Evolutionary conservation across 2,329 filamentous ascomycete genomes (phyloP).

Genomic region (Fusarium sp.): DNA sequence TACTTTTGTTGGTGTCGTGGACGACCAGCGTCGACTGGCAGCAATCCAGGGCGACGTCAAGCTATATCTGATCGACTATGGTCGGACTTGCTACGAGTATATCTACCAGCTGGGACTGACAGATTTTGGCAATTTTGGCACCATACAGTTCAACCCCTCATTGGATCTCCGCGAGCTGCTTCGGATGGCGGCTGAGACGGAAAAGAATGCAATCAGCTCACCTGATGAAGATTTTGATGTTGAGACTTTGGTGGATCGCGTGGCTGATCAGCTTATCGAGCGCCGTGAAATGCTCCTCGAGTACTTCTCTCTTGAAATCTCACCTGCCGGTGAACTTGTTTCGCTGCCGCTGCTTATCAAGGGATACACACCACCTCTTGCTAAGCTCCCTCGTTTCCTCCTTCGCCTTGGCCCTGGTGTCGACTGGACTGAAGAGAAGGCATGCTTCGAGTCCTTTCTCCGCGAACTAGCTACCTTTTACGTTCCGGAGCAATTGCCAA

Average conservation of each 20-base stretch:
- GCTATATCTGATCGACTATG: slow-evolving; percentile 93
- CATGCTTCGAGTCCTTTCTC: slow-evolving; percentile 87
- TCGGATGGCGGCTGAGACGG: slow-evolving; percentile 75
- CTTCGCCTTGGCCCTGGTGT: slow-evolving; percentile 89
- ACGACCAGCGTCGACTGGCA: slow-evolving; percentile 85
- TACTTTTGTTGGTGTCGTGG: slow-evolving; percentile 93
- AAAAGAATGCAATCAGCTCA: slow-evolving; percentile 61
- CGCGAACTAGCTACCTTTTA: slow-evolving; percentile 90
- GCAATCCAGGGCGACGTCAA: slow-evolving; percentile 94
- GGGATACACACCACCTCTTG: slow-evolving; percentile 85
- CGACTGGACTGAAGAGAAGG: slow-evolving; percentile 85
- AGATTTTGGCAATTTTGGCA: slow-evolving; percentile 94
- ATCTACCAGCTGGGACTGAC: slow-evolving; percentile 96
- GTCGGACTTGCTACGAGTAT: slow-evolving; percentile 84
- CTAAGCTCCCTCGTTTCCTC: slow-evolving; percentile 89
- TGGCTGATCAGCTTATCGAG: slow-evolving; percentile 76
- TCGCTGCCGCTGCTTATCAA: slow-evolving; percentile 87
- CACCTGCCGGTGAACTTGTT: slow-evolving; percentile 78
- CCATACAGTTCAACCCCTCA: slow-evolving; percentile 81
- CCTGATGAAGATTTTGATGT: slow-evolving; percentile 71
- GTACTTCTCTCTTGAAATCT: slow-evolving; percentile 90
- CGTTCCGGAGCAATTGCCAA: slow-evolving; percentile 84
- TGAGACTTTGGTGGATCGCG: slow-evolving; percentile 71
- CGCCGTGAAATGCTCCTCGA: slow-evolving; percentile 88
- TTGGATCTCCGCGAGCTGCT: slow-evolving; percentile 78